Base-by-base conservation (phyloP, 805 yeast species). In the Pichia paraexigua region DNA sequence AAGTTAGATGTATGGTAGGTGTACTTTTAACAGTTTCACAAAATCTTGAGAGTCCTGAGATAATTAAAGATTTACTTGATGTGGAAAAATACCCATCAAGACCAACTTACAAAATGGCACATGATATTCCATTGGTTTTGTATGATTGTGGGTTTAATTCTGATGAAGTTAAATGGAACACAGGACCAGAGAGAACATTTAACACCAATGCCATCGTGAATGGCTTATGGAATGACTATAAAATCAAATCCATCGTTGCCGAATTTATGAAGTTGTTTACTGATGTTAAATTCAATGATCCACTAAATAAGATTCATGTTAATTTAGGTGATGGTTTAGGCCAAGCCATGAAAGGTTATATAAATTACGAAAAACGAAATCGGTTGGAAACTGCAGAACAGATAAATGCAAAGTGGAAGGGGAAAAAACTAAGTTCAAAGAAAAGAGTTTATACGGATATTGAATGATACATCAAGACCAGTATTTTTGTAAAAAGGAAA, bases 1-100 rank as follows among this genome's bases (percentile, higher is more conserved):
- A 94, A 67, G 99, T 94, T 20, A 78, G 99, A 52, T 90, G 96
- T 58, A 94, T 94, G 94, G 79, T 90, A 71, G 96, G 96, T 0
- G 72, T 86, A 12, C 65, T 94, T 51, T 79, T 94, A 49, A 67
- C 85, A 24, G 82, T 90, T 9, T 99, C 97, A 0, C 96, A 90
- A 65, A 72, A 72, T 17, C 73, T 78, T 21, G 99, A 94, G 65
- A 51, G 63, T 0, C 84, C 89, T 0, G 60, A 66, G 1, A 66
- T 89, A 0, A 72, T 94, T 1, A 65, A 66, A 13, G 75, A 79
- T 2, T 69, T 94, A 53, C 64, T 91, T 43, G 77, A 92, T 59
- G 69, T 79, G 1, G 72, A 71, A 5, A 70, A 67, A 41, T 69
- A 58, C 48, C 88, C 95, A 0, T 68, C 79, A 30, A 81, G 83